phyloP scores from a whole-genome alignment of 805 yeast species.

The Candida xyloterini region DNA sequence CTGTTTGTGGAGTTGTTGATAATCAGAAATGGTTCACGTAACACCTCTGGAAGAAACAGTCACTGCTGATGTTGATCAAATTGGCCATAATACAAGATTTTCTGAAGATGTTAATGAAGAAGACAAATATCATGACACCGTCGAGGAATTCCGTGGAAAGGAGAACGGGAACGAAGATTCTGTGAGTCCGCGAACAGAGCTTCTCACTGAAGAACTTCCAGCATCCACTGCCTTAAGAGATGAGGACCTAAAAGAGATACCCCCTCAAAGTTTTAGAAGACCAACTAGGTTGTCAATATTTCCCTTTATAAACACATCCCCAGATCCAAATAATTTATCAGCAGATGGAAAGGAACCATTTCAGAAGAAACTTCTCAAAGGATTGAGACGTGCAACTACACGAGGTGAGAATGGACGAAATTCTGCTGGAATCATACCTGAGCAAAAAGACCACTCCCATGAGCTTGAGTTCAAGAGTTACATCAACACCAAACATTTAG shows the following conservation, averaged over 20 bases:
- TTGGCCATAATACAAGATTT: background rate
- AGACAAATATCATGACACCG: background rate
- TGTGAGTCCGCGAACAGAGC: background rate
- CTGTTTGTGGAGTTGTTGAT: background rate
- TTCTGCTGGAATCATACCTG: constrained; percentile 10
- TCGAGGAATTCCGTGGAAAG: constrained; percentile 1
- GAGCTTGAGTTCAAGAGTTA: constrained; percentile 26
- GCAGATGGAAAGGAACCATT: constrained; percentile 18
- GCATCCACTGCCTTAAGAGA: constrained; percentile 1
- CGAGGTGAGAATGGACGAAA: constrained; percentile 12
- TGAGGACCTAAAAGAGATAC: constrained; percentile 1
- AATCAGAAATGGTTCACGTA: constrained; percentile 3
- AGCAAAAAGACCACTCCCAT: constrained; percentile 14
- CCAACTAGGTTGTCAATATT: constrained; percentile 15
- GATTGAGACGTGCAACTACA: constrained; percentile 18
- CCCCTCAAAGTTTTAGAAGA: constrained; percentile 8
- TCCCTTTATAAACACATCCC: constrained; percentile 14
- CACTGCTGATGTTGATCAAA: constrained; percentile 1
- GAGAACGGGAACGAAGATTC: constrained; percentile 4
- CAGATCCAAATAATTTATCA: background rate
- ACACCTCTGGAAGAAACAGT: constrained; percentile 1
- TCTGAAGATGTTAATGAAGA: background rate
- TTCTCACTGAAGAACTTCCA: background rate
- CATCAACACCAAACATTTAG: constrained; percentile 31
- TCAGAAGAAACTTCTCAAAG: constrained; percentile 20